These are phyloP conservation scores for Apiotrichum sp. DNA, from an alignment of 1,284 basidiomycete genomes.

Conservation along the genomic window DNA sequence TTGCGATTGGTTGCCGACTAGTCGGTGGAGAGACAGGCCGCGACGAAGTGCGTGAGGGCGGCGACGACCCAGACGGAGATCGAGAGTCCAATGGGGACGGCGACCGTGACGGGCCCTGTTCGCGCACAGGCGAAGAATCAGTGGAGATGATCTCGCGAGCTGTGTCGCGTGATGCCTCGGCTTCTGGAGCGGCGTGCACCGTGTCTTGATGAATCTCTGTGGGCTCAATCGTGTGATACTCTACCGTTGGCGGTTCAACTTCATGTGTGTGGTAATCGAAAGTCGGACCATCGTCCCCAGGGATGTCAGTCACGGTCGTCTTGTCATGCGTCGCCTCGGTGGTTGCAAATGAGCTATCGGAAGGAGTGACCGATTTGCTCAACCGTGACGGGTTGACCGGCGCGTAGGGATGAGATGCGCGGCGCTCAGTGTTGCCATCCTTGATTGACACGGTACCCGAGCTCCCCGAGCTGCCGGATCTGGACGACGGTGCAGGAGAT, in stretches of 20 bases:
- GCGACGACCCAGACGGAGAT: no score
- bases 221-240: slow-evolving; percentile 1
- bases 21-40: no score
- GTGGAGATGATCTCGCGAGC: neutral
- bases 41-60: no score
- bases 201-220: neutral
- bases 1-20: slow-evolving; percentile 22
- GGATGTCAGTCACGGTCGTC: neutral
- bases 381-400: slow-evolving; percentile 41
- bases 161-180: neutral
- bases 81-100: no score
- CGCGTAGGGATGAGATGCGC: slow-evolving; percentile 40
- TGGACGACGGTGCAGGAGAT: neutral
- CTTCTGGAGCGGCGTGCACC: neutral
- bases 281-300: neutral
- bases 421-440: slow-evolving; percentile 7
- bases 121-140: neutral
- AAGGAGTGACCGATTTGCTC: slow-evolving; percentile 44
- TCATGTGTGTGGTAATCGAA: neutral
- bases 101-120: neutral
- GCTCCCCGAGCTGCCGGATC: neutral
- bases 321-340: slow-evolving; percentile 7
- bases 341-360: slow-evolving; percentile 23
- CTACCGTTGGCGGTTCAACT: neutral
- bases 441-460: no score